These are phyloP conservation scores for Exophiala viscosa DNA, from an alignment of 2,329 filamentous ascomycete species.

Conservation along the genomic window DNA sequence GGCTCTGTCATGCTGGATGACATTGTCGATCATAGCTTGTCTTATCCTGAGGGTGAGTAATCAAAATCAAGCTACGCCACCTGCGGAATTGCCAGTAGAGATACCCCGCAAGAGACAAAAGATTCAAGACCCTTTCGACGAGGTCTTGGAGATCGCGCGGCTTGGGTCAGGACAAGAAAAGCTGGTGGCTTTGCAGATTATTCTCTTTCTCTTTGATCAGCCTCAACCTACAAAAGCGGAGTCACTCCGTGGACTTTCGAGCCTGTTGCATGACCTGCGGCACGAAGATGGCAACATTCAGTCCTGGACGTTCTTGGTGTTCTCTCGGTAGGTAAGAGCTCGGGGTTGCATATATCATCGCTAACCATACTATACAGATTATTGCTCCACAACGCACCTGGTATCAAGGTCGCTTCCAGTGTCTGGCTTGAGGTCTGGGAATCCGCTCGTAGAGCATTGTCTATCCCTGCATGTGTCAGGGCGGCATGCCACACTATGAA, in stretches of 20 bases:
- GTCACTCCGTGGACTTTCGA: background rate
- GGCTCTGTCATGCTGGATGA: conserved; percentile 40
- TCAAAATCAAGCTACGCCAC: background rate
- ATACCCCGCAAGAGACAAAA: conserved; percentile 21
- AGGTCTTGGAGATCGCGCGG: conserved; percentile 10
- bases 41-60: conserved; percentile 24
- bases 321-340: conserved; percentile 10
- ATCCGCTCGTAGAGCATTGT: conserved; percentile 17
- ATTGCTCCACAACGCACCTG: background rate
- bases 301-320: conserved; percentile 20
- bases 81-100: background rate
- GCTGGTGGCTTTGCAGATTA: conserved; percentile 18
- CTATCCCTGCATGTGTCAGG: conserved; percentile 10
- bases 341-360: no score
- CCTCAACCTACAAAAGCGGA: conserved; percentile 2
- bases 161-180: conserved; percentile 12
- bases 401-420: background rate
- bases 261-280: conserved; percentile 6
- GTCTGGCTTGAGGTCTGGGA: conserved; percentile 22
- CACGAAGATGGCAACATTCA: conserved; percentile 17
- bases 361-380: background rate
- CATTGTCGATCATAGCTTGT: conserved; percentile 39
- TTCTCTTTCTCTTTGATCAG: conserved; percentile 21
- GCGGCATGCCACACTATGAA: conserved; percentile 21
- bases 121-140: conserved; percentile 10